phyloP scores from a whole-genome alignment of 495 filamentous ascomycete species.

The Platismatia glauca region DNA sequence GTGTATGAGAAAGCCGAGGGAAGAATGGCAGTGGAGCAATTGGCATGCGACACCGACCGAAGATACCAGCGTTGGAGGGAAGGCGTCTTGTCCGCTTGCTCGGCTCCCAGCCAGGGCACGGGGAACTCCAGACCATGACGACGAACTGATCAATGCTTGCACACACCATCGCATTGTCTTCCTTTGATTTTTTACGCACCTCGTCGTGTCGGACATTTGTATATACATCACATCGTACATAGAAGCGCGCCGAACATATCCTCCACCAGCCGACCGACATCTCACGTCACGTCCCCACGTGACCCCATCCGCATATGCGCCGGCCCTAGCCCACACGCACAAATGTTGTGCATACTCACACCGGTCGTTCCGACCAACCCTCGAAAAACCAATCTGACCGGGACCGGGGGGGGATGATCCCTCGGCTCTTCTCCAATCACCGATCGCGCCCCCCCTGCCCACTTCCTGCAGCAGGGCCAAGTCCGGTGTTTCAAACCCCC shows the following conservation, averaged over 20 bases:
- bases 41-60: background rate
- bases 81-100: background rate
- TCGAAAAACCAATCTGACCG: no score
- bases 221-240: no score
- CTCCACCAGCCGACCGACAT: no score
- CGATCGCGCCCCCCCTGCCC: no score
- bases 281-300: background rate
- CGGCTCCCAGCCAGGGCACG: background rate
- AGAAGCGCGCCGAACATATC: background rate
- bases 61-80: background rate
- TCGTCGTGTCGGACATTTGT: no score
- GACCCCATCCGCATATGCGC: background rate
- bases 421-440: no score
- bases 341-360: background rate
- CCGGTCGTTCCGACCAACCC: no score
- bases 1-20: background rate
- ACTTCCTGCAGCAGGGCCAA: no score
- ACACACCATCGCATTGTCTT: no score
- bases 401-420: no score
- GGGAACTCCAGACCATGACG: background rate
- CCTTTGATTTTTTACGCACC: no score
- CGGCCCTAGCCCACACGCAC: background rate
- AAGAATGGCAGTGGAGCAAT: background rate
- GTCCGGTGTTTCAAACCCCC: no score
- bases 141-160: background rate